Conservation (phyloP, 768 basidiomycete species). For the Leccinum incarnatum region DNA sequence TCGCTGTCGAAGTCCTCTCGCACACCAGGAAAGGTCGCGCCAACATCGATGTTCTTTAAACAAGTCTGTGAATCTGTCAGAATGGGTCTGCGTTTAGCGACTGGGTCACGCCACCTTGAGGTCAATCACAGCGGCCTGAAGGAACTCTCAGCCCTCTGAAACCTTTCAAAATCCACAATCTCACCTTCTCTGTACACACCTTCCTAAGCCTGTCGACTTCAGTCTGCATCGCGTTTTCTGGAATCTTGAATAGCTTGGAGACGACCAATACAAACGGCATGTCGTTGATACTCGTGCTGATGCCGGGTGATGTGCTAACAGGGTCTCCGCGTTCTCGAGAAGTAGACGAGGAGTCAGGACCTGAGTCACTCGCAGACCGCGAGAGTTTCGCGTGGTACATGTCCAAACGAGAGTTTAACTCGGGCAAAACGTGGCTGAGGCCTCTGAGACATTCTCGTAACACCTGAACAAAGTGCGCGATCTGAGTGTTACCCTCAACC, state of each 20-base stretch:
- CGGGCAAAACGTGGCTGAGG: slow-evolving; percentile 77
- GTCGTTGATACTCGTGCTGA: slow-evolving; percentile 53
- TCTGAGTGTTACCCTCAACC: slow-evolving; percentile 87
- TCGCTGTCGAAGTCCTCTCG: slow-evolving; percentile 85
- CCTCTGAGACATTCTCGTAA: slow-evolving; percentile 74
- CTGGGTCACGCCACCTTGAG: slow-evolving; percentile 59
- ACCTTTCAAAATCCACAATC: neutral
- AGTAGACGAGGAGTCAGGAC: slow-evolving; percentile 61
- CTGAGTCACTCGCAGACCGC: slow-evolving; percentile 60
- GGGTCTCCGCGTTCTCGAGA: slow-evolving; percentile 56
- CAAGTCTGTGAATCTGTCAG: slow-evolving; percentile 51
- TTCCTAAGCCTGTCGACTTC: slow-evolving; percentile 69
- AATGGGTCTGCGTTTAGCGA: neutral
- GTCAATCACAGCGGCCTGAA: slow-evolving; percentile 78
- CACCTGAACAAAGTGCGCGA: slow-evolving; percentile 83
- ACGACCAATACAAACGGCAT: slow-evolving; percentile 77
- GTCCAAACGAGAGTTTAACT: slow-evolving; percentile 79
- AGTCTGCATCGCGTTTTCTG: slow-evolving; percentile 60
- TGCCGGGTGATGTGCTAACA: slow-evolving; percentile 34
- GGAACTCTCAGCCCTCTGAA: slow-evolving; percentile 2
- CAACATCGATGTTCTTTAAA: slow-evolving; percentile 87
- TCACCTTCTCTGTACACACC: slow-evolving; percentile 74
- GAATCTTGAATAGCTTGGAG: slow-evolving; percentile 70
- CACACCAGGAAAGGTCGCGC: slow-evolving; percentile 78
- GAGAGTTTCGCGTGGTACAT: slow-evolving; percentile 80